Evolutionary conservation across 768 basidiomycete genomes (phyloP).

Genomic region (Podaxis rugospora): DNA sequence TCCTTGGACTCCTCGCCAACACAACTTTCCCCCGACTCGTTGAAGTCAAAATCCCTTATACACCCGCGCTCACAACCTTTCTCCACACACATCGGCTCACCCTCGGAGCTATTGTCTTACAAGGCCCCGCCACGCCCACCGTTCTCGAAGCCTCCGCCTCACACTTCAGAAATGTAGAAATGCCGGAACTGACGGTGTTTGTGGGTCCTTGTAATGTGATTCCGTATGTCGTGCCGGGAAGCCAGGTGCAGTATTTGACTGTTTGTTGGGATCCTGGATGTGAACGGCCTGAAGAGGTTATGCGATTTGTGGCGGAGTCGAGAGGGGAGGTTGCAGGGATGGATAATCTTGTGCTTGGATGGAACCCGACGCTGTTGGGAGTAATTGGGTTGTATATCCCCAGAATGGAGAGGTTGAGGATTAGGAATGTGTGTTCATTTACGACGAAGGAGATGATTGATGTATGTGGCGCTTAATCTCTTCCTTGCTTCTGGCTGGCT

Average conservation of each 20-base stretch:
- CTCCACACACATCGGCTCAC: conserved; percentile 4
- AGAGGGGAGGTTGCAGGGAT: conserved; percentile 5
- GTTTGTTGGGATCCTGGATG: conserved; percentile 13
- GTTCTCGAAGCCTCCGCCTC: background rate
- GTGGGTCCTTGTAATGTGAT: conserved; percentile 13
- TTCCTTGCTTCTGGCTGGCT: background rate
- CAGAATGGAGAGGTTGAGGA: conserved; percentile 11
- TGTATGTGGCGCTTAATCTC: background rate
- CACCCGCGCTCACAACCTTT: conserved; percentile 7
- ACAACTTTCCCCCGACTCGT: conserved; percentile 6
- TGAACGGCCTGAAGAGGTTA: conserved; percentile 3
- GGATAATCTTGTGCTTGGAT: conserved; percentile 15
- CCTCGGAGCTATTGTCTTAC: conserved; percentile 9
- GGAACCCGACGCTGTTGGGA: conserved; percentile 11
- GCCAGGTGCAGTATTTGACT: conserved; percentile 12
- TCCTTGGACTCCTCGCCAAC: conserved; percentile 6
- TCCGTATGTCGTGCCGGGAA: conserved; percentile 11
- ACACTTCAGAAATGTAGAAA: background rate
- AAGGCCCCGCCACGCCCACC: background rate
- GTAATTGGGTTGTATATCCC: conserved; percentile 10
- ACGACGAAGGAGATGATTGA: conserved; percentile 3
- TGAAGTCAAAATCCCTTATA: conserved; percentile 13
- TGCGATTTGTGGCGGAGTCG: conserved; percentile 1
- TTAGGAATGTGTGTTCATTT: conserved; percentile 10
- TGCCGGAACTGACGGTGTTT: conserved; percentile 11